Base-by-base conservation (phyloP, 208 protist species). In the Endotrypanum monterogeii region DNA sequence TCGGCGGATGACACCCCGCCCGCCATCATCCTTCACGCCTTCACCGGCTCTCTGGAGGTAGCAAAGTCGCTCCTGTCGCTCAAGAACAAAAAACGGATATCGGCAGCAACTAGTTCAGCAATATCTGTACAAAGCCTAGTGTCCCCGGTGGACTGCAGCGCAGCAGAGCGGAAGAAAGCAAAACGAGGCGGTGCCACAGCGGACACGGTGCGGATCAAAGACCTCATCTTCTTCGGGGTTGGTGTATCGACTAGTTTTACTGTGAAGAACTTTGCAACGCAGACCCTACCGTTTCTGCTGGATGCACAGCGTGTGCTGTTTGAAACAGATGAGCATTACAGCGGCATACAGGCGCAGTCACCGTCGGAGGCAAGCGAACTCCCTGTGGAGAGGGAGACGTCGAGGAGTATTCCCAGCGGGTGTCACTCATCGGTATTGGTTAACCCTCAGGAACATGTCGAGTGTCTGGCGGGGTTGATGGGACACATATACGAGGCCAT, bases 11-110 rank as follows among this genome's bases (percentile, higher is more conserved):
- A 90, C 48, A 85, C 79, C 3, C 90, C 90, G 20, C 90, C 89
- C 3, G 74, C 84, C 18, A 90, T 97, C 72, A 74, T 97, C 28
- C 25, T 94, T n/a, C 92, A 97, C 75, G 92, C 81, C 58, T 97
- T 94, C 74, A 94, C 89, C 2, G 92, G 90, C n/a, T 91, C 89
- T 5, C 9, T 66, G 20, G 85, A 88, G 37, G 83, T 97, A 51
- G 88, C 82, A 9, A 87, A 83, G 65, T 89, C 92, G 3, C 75
- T 90, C 30, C 77, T 95, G 35, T 81, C 74, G 16, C 74, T 94
- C 35, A 86, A 84, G 46, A 80, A 90, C 67, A 89, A 86, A 52
- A 84, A 86, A 74, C 70, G 32, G 23, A 48, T 16, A n/a, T 9
- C 35, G n/a, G 25, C 32, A 28, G 20, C 20, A 18, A 18, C n/a